Evolutionary conservation across 148 eudicot genomes (phyloP), one percentile per base, ranked within the genome.

Genomic region (Arctostaphylos glauca): DNA sequence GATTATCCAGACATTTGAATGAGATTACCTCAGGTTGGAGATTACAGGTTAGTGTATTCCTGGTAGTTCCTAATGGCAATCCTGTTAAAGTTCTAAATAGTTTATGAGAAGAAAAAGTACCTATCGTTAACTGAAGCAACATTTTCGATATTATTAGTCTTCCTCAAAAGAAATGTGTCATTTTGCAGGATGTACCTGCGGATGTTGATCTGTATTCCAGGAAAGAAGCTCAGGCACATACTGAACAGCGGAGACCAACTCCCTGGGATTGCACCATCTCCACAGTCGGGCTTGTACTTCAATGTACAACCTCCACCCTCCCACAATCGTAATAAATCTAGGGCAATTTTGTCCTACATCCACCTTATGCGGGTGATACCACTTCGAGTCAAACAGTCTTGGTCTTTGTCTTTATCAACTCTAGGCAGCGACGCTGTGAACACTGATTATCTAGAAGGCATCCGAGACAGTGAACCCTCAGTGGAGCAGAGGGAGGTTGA

Each of bases 151-250:
- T 47, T 46, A 53, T 58, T 70, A 25, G 9, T 72, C 71, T 6
- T 82, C 70, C 70, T 58, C 59, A 60, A 14, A 14, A 66, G 46
- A 53, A 58, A 53, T 76, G 64, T 86, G 43, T 67, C 74, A 52
- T 80, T 81, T 83, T 87, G 77, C 90, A 96, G 99, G 88, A 94
- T 94, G 80, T 93, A 96, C 88, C 89, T 94, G 72, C 90, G 99
- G 74, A 89, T 96, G 97, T 88, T 94, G 92, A 85, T 93, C 52
- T 91, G 96, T 89, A 85, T 96, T 84, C 99, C 99, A 66, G 99
- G 99, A 84, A 94, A 93, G 83, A 96, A 93, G 82, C 97, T 94
- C 43, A 90, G 92, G 80, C 86, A 90, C 83, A 87, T 93, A 72
- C 84, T 96, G 84, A 87, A 89, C 84, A 83, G 81, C 46, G 96